These are phyloP conservation scores for Boletus rubropictus DNA, from an alignment of 768 basidiomycete genomes.

Conservation along the genomic window DNA sequence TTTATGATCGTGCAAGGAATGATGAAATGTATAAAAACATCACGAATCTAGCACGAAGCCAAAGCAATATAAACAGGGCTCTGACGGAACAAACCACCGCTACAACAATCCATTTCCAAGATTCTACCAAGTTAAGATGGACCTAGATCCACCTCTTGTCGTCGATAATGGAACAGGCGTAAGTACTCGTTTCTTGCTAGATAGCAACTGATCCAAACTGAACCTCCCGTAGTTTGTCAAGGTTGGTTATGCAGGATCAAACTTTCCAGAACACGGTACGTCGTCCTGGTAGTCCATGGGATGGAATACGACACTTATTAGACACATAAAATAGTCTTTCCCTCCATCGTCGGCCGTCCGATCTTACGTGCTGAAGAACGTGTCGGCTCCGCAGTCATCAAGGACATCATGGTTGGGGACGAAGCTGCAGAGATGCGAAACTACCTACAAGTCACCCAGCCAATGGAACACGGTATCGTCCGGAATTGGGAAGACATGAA, in stretches of 20 bases:
- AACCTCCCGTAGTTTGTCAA: slow-evolving; percentile 73
- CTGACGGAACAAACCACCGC: neutral
- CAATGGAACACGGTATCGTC: slow-evolving; percentile 99
- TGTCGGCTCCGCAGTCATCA: slow-evolving; percentile 78
- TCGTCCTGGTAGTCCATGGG: neutral
- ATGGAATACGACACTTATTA: neutral
- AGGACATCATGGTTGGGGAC: slow-evolving; percentile 98
- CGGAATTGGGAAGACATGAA: slow-evolving; percentile 99
- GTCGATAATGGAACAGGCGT: slow-evolving; percentile 90
- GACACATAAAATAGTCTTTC: slow-evolving; percentile 60
- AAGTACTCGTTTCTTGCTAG: slow-evolving; percentile 28
- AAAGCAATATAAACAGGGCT: slow-evolving; percentile 26
- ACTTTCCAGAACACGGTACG: slow-evolving; percentile 91
- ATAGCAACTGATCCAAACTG: slow-evolving; percentile 3
- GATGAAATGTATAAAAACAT: too few species aligned
- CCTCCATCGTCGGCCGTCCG: slow-evolving; percentile 93
- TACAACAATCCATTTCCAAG: neutral
- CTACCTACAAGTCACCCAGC: slow-evolving; percentile 94
- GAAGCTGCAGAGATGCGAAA: slow-evolving; percentile 91
- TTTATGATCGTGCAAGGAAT: neutral
- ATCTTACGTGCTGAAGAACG: slow-evolving; percentile 98
- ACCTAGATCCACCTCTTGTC: slow-evolving; percentile 50
- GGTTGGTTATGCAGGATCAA: slow-evolving; percentile 86
- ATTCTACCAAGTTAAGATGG: slow-evolving; percentile 27
- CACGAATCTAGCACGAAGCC: neutral